Percentiles rank a stretch among this genome's conserved stretches.
Evolutionary conservation across 495 filamentous ascomycete species (phyloP).

Genomic region (Corynascus novoguineensis): DNA sequence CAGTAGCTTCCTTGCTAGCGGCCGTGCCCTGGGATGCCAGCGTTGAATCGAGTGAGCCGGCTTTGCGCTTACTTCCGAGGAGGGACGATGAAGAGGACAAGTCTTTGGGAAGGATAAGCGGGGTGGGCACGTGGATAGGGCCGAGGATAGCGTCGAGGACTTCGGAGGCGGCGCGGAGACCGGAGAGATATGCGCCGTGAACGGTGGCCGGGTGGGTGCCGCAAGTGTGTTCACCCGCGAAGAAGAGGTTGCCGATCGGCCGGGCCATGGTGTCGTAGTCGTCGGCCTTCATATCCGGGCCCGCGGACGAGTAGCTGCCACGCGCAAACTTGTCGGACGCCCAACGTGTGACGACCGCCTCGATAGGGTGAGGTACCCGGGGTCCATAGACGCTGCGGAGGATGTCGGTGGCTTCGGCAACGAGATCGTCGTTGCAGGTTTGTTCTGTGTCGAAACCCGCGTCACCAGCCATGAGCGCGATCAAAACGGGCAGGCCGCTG

Average conservation of each 20-base stretch:
- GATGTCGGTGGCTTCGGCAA: slow-evolving; percentile 71
- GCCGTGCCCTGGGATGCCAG: not conserved
- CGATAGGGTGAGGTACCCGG: slow-evolving; percentile 62
- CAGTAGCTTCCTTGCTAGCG: slow-evolving; percentile 37
- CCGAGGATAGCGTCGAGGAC: slow-evolving; percentile 73
- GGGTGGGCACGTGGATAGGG: slow-evolving; percentile 67
- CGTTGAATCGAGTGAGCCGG: slow-evolving; percentile 8
- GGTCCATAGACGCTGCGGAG: slow-evolving; percentile 57
- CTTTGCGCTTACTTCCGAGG: not conserved
- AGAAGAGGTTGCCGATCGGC: slow-evolving; percentile 80
- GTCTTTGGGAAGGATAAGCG: slow-evolving; percentile 65
- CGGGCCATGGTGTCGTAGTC: slow-evolving; percentile 95
- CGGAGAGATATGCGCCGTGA: slow-evolving; percentile 92
- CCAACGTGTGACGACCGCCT: slow-evolving; percentile 95
- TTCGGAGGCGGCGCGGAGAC: slow-evolving; percentile 80
- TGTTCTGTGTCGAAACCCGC: slow-evolving; percentile 83
- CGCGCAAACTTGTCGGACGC: slow-evolving; percentile 78
- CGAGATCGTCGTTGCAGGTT: slow-evolving; percentile 63
- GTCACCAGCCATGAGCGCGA: slow-evolving; percentile 94
- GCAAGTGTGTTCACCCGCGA: slow-evolving; percentile 94
- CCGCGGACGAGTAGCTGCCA: slow-evolving; percentile 92
- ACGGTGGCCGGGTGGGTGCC: slow-evolving; percentile 95
- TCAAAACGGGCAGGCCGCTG: slow-evolving; percentile 76
- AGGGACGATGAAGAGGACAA: slow-evolving; percentile 28
- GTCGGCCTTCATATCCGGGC: slow-evolving; percentile 67